phyloP scores from a whole-genome alignment of 176 grass and related monocot species.

The Lolium perenne region DNA sequence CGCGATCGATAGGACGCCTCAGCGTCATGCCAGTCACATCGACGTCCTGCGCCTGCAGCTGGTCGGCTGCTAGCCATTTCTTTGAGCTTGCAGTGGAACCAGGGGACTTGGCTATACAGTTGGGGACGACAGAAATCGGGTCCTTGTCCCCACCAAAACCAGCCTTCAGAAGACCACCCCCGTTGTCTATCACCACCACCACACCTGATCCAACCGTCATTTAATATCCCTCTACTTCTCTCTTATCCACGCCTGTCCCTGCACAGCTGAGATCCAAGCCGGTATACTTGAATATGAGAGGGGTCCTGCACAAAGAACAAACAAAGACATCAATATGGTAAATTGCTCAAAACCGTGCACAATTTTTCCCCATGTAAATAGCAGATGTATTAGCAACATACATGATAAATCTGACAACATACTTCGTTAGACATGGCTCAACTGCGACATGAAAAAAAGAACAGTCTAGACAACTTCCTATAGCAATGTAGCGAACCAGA shows the following conservation, averaged over 20 bases:
- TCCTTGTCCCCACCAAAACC: slow-evolving; percentile 86
- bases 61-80: slow-evolving; percentile 85
- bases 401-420: background rate
- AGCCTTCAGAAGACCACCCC: slow-evolving; percentile 89
- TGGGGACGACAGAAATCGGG: slow-evolving; percentile 79
- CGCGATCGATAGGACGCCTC: slow-evolving; percentile 86
- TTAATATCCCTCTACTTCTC: background rate
- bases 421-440: background rate
- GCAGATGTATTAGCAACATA: background rate
- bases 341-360: background rate
- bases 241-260: background rate
- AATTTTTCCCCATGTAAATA: background rate
- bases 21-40: slow-evolving; percentile 77
- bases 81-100: slow-evolving; percentile 49
- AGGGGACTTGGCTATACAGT: slow-evolving; percentile 71
- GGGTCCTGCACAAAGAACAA: background rate
- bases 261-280: background rate
- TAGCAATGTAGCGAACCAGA: background rate
- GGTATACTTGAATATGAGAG: background rate
- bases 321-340: background rate
- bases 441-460: background rate
- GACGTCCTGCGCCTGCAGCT: slow-evolving; percentile 71
- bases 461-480: background rate
- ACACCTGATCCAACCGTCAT: slow-evolving; percentile 59
- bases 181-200: slow-evolving; percentile 95